Evolutionary conservation across 2,329 filamentous ascomycete species (phyloP).

Genomic region (Trichoderma sp.): DNA sequence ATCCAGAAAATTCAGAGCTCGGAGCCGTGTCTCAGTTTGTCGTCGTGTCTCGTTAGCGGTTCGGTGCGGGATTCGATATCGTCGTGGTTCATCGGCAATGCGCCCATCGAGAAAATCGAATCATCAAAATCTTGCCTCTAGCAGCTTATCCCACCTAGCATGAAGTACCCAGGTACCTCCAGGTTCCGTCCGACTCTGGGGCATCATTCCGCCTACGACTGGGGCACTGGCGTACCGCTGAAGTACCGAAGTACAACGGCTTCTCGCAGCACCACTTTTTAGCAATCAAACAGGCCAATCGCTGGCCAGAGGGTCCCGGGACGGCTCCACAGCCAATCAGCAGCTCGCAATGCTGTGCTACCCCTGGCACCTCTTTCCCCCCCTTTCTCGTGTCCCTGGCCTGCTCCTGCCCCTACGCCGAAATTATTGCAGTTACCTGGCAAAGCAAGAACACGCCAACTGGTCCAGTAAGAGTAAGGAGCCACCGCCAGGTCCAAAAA

Average conservation of each 20-base stretch:
- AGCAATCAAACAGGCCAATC: constrained; percentile 20
- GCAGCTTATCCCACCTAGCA: neutral
- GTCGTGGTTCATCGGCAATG: constrained; percentile 2
- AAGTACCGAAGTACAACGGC: neutral
- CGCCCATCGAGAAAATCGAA: constrained; percentile 14
- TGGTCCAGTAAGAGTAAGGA: constrained; percentile 18
- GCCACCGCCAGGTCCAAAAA: constrained; percentile 33
- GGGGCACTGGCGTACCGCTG: neutral
- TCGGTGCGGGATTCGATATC: neutral
- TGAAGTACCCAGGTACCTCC: neutral
- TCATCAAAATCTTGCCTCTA: constrained; percentile 16
- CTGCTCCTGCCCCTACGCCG: constrained; percentile 40
- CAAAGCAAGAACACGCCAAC: constrained; percentile 34
- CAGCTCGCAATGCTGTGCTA: constrained; percentile 26
- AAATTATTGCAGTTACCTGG: constrained; percentile 46
- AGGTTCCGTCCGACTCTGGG: neutral
- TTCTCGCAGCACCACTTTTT: neutral
- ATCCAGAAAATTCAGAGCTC: neutral
- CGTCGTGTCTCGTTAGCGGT: neutral
- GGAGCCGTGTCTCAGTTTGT: neutral
- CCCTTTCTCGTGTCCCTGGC: constrained; percentile 38
- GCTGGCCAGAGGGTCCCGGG: constrained; percentile 26
- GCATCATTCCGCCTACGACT: neutral
- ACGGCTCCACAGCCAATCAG: constrained; percentile 30
- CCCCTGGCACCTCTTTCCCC: constrained; percentile 37